These are phyloP conservation scores for Nemania bipapillata DNA, from an alignment of 2,329 filamentous ascomycete species.

Conservation along the genomic window DNA sequence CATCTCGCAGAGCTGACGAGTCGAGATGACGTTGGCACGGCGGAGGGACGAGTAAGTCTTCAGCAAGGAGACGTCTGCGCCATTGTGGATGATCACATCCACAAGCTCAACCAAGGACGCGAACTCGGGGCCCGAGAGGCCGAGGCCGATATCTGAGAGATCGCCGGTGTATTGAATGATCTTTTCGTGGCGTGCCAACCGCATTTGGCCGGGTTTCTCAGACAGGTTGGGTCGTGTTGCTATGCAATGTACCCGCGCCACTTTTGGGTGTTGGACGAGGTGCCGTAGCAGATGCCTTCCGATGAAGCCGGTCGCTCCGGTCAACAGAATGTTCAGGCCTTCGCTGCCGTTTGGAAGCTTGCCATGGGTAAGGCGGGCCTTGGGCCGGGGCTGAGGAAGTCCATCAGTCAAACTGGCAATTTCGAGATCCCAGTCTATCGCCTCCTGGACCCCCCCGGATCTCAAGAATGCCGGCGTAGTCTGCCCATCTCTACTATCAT, in stretches of 20 bases:
- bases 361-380: too few species aligned
- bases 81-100: slow-evolving; percentile 64
- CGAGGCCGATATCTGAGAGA: not conserved
- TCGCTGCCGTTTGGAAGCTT: too few species aligned
- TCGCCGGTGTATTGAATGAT: slow-evolving; percentile 18
- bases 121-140: not conserved
- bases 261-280: not conserved
- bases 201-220: too few species aligned
- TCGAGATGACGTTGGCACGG: slow-evolving; percentile 52
- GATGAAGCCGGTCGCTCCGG: slow-evolving; percentile 30
- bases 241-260: not conserved
- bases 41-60: slow-evolving; percentile 54
- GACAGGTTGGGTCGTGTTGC: too few species aligned
- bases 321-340: slow-evolving; percentile 11
- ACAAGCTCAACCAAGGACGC: slow-evolving; percentile 42
- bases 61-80: slow-evolving; percentile 55
- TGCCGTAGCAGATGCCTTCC: slow-evolving; percentile 15
- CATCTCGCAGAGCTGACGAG: slow-evolving; percentile 51
- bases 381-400: not conserved
- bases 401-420: slow-evolving; percentile 2
- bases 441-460: too few species aligned
- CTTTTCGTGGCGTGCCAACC: too few species aligned
- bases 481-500: too few species aligned
- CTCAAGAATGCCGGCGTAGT: too few species aligned
- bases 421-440: slow-evolving; percentile 13